Conservation (phyloP, 2,329 filamentous ascomycete genomes). For the Fusarium dlaminii region DNA sequence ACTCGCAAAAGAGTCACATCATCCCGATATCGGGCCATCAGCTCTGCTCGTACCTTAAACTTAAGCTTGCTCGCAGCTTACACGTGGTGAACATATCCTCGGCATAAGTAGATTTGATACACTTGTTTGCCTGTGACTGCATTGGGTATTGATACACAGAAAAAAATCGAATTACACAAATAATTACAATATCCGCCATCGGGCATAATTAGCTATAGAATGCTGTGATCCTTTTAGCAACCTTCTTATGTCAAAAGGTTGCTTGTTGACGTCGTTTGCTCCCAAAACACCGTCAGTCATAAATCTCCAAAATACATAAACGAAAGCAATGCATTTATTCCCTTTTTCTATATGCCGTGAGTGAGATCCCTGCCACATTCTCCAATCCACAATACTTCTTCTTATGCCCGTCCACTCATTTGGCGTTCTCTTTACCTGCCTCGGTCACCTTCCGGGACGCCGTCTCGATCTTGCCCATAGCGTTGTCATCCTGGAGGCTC, state of each 20-base stretch:
- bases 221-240: background rate
- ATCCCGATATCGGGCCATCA: conserved; percentile 34
- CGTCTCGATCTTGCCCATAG: conserved; percentile 58
- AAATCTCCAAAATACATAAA: conserved; percentile 8
- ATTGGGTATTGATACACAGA: background rate
- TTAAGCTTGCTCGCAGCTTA: conserved; percentile 5
- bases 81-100: conserved; percentile 23
- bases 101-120: background rate
- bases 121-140: conserved; percentile 3
- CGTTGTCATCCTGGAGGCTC: conserved; percentile 56
- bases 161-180: background rate
- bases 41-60: conserved; percentile 1
- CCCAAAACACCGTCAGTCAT: conserved; percentile 9
- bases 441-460: conserved; percentile 52
- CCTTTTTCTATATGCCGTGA: conserved; percentile 4
- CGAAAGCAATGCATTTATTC: conserved; percentile 4
- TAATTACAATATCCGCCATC: conserved; percentile 1
- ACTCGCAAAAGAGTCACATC: conserved; percentile 2
- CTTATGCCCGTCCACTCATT: conserved; percentile 27
- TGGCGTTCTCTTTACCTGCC: conserved; percentile 41
- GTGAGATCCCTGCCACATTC: conserved; percentile 13
- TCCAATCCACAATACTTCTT: conserved; percentile 1
- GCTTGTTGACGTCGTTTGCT: background rate
- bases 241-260: background rate
- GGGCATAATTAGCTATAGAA: background rate